A percentile compares a stretch with the other conserved stretches of the same genome.
Conservation (phyloP, 495 filamentous ascomycete species). For the Hypoxylon lenormandii region DNA sequence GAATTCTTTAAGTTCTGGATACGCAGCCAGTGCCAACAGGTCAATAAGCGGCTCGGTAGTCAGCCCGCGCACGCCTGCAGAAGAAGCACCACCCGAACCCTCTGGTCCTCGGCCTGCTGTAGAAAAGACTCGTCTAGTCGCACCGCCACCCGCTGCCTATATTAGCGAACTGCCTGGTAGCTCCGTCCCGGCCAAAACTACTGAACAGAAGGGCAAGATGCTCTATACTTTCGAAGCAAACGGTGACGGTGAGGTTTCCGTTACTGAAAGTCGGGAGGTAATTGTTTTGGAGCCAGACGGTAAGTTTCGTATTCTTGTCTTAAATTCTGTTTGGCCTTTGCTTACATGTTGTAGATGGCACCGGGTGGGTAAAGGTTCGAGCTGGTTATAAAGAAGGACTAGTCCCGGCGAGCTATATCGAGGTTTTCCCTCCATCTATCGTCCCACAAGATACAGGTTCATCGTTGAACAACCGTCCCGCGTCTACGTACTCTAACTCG, state of each 20-base stretch:
- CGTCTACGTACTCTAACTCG: slow-evolving; percentile 82
- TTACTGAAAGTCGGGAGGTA: slow-evolving; percentile 80
- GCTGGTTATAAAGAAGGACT: slow-evolving; percentile 77
- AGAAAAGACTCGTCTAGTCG: slow-evolving; percentile 78
- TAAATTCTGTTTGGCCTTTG: slow-evolving; percentile 5
- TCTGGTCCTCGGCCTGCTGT: slow-evolving; percentile 50
- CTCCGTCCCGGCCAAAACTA: slow-evolving; percentile 42
- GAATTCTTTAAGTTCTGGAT: slow-evolving; percentile 90
- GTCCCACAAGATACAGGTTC: slow-evolving; percentile 65
- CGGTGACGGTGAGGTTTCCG: slow-evolving; percentile 81
- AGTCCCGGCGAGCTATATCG: slow-evolving; percentile 82
- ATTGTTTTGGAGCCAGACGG: slow-evolving; percentile 87
- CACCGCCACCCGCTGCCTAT: slow-evolving; percentile 87
- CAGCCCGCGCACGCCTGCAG: slow-evolving; percentile 61
- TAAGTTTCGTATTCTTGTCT: slow-evolving; percentile 59
- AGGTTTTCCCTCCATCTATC: slow-evolving; percentile 62
- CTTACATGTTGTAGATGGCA: slow-evolving; percentile 73
- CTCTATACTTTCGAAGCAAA: slow-evolving; percentile 84
- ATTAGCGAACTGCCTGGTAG: slow-evolving; percentile 71
- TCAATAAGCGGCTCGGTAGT: slow-evolving; percentile 70
- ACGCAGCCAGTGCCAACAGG: slow-evolving; percentile 80
- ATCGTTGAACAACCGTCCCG: slow-evolving; percentile 62
- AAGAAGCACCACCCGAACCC: slow-evolving; percentile 59
- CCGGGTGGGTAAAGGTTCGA: slow-evolving; percentile 88
- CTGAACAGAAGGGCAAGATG: slow-evolving; percentile 84